These are phyloP conservation scores for Leccinellum rugosiceps DNA, from an alignment of 768 basidiomycete species.

Conservation along the genomic window DNA sequence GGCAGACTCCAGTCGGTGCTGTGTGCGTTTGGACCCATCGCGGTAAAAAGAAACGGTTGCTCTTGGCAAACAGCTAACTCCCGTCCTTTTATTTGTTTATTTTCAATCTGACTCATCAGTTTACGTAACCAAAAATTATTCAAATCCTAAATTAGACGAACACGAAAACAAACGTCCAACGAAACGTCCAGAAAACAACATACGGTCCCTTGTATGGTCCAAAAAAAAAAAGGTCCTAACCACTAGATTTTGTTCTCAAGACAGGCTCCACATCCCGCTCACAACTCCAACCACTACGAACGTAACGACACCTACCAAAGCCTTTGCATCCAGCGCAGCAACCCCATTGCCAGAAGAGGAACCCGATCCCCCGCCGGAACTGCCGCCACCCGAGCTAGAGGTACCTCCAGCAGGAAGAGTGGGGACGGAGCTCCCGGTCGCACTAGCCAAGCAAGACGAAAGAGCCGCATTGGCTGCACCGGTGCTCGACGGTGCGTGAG, in stretches of 20 bases:
- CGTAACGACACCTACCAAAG: conserved; percentile 35
- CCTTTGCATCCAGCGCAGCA: conserved; percentile 29
- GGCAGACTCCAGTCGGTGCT: conserved; percentile 44
- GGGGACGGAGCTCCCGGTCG: conserved; percentile 62
- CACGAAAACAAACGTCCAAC: not conserved
- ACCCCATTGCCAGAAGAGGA: conserved; percentile 25
- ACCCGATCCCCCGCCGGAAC: conserved; percentile 21
- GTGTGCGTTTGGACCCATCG: conserved; percentile 25
- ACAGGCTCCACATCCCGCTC: conserved; percentile 40
- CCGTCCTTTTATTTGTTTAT: not conserved
- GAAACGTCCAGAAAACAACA: not conserved
- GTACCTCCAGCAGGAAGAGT: conserved; percentile 21
- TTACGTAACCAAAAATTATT: not conserved
- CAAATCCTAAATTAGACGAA: not conserved
- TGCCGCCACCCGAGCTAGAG: not conserved
- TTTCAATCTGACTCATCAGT: not conserved
- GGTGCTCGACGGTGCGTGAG: conserved; percentile 45
- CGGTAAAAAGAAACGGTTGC: conserved; percentile 1
- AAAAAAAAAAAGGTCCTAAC: too few relatives aligned
- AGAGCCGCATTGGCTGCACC: conserved; percentile 54
- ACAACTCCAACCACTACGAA: conserved; percentile 36
- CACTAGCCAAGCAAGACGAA: conserved; percentile 64
- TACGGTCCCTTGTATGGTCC: too few relatives aligned
- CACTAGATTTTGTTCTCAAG: not conserved
- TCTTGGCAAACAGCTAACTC: not conserved